Evolutionary conservation across 2,329 filamentous ascomycete genomes (phyloP).

Genomic region (Phaeomoniella chlamydospora): DNA sequence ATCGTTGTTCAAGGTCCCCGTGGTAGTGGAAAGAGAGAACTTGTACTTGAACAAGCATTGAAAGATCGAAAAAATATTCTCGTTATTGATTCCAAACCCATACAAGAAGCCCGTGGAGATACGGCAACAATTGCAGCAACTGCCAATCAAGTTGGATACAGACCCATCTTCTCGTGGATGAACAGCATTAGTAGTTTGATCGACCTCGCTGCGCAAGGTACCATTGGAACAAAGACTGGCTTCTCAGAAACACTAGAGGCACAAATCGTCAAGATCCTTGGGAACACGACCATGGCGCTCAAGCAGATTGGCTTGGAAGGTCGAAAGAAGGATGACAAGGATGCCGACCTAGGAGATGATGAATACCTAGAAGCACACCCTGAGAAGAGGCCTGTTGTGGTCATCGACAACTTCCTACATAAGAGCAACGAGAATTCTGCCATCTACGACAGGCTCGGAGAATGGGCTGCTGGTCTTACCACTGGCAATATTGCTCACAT

Average conservation of each 20-base stretch:
- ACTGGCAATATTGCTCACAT: constrained; percentile 85
- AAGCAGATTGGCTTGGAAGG: constrained; percentile 60
- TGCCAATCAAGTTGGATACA: constrained; percentile 72
- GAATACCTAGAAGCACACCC: constrained; percentile 84
- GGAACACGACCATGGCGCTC: constrained; percentile 66
- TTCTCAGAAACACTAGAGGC: constrained; percentile 88
- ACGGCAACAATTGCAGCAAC: constrained; percentile 69
- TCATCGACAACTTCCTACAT: constrained; percentile 85
- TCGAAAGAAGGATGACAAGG: constrained; percentile 58
- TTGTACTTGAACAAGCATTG: constrained; percentile 74
- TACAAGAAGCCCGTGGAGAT: constrained; percentile 82
- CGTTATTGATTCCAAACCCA: constrained; percentile 81
- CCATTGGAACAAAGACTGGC: constrained; percentile 84
- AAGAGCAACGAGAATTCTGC: constrained; percentile 52
- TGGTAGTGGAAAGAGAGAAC: constrained; percentile 78
- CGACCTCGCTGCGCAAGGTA: constrained; percentile 83
- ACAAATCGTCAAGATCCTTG: constrained; percentile 77
- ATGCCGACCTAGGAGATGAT: constrained; percentile 60
- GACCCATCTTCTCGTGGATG: constrained; percentile 90
- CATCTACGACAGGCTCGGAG: constrained; percentile 64
- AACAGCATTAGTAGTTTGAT: constrained; percentile 87
- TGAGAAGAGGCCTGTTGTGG: constrained; percentile 65
- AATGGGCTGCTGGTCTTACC: constrained; percentile 79
- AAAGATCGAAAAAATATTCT: constrained; percentile 63
- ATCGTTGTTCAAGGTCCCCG: constrained; percentile 86